Evolutionary conservation across 108 stramenopile species (phyloP).

Genomic region (Pelagomonas calceolata): DNA sequence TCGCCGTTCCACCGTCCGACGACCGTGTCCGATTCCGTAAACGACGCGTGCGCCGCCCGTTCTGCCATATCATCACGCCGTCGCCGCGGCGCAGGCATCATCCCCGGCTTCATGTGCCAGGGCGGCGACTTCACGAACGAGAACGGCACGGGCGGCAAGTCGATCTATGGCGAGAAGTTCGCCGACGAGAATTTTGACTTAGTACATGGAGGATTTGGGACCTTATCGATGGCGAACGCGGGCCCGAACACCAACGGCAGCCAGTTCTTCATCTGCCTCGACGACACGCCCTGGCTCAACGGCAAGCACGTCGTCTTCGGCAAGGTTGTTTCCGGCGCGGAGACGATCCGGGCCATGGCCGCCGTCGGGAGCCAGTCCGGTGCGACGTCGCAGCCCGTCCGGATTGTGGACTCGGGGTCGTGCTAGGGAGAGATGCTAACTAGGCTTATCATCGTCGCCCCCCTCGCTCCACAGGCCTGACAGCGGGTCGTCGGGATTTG

Average conservation of each 20-base stretch:
- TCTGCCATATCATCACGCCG: too few species aligned
- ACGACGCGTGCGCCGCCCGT: too few species aligned
- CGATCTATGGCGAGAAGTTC: conserved; percentile 79
- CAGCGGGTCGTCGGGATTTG: too few species aligned
- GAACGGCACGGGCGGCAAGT: conserved; percentile 80
- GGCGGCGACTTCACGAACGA: conserved; percentile 89
- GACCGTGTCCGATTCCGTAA: too few species aligned
- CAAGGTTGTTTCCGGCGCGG: conserved; percentile 83
- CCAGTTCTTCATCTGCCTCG: conserved; percentile 97
- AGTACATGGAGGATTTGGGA: conserved; percentile 57
- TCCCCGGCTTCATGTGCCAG: conserved; percentile 72
- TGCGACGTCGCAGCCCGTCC: conserved; percentile 41
- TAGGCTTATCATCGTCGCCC: too few species aligned
- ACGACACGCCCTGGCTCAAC: conserved; percentile 83
- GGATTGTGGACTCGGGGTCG: conserved; percentile 72
- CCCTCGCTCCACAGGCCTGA: too few species aligned
- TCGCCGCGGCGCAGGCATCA: too few species aligned
- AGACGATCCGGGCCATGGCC: conserved; percentile 74
- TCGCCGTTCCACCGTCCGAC: conserved; percentile 75
- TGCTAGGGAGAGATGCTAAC: conserved; percentile 17
- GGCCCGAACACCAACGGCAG: conserved; percentile 86
- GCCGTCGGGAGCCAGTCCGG: conserved; percentile 56
- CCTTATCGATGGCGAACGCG: conserved; percentile 78
- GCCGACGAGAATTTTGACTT: conserved; percentile 75
- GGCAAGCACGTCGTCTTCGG: conserved; percentile 98